Base-by-base conservation (phyloP, 148 eudicot genomes). In the Rhododendron simsii region DNA sequence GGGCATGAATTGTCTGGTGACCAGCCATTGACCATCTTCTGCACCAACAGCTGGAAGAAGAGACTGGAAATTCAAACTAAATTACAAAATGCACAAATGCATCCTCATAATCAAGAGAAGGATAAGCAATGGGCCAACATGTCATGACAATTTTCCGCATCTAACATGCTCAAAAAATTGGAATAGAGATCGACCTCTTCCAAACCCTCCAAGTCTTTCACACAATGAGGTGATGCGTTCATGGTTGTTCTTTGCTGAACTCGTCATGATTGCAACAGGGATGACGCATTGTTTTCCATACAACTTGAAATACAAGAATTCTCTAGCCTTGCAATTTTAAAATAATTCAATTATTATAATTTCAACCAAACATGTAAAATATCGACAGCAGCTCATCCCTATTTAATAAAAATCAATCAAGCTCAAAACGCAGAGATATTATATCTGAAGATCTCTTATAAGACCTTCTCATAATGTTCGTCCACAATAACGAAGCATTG, bases 211-310 rank as follows among this genome's bases (percentile, higher is more conserved):
- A 73, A 90, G 93, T 84, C 90, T 92, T 85, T 95, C 95, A 93
- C 98, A 95, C 84, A 97, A 95, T 82, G 91, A 87, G 85, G 91
- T 92, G 88, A 97, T 90, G 81, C 89, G 95, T 78, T 91, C 88
- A 88, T 97, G 95, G 90, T 97, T 97, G 86, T 91, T 92, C 91
- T 97, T 97, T 55, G 99, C 98, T 57, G 98, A 91, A 90, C 99
- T 97, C 67, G 99, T 97, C 99, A 95, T 97, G 80, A 97, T 94
- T 67, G 98, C 99, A 89, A 97, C 98, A 82, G 98, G 99, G 74
- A 96, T 95, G 80, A 93, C 90, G 92, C 98, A 94, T 87, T 97
- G 99, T 87, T 87, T 91, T 78, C 96, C 96, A 87, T 92, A 94
- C 90, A 97, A 86, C 90, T 95, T 97, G 93, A 86, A 97, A 89